phyloP scores from a whole-genome alignment of 371 early-diverging fungal species.

The Mortierella polycephala region DNA sequence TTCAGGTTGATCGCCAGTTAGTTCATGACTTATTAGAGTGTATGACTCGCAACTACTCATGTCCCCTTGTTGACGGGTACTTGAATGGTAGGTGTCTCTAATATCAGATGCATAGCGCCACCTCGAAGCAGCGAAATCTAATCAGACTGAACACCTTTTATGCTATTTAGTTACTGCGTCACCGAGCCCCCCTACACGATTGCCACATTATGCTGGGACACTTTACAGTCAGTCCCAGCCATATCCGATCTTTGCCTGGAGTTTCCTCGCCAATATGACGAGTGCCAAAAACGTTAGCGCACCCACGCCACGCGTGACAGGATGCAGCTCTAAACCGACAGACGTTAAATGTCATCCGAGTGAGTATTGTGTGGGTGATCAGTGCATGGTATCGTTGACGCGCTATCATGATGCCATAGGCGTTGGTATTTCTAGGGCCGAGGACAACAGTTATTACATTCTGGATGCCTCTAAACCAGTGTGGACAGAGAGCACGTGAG shows the following conservation, averaged over 20 bases:
- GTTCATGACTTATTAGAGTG: conserved; percentile 72
- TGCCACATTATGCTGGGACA: conserved; percentile 47
- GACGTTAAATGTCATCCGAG: conserved; percentile 46
- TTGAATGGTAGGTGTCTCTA: conserved; percentile 64
- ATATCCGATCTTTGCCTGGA: conserved; percentile 55
- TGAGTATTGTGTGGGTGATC: conserved; percentile 64
- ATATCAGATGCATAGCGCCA: not conserved
- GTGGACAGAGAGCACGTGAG: conserved; percentile 82
- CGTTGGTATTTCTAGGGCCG: conserved; percentile 72
- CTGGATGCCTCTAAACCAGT: conserved; percentile 70
- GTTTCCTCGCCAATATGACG: conserved; percentile 67
- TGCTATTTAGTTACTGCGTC: conserved; percentile 29
- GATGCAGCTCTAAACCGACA: conserved; percentile 19
- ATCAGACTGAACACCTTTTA: not conserved
- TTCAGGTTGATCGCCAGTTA: conserved; percentile 61
- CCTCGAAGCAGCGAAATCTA: not conserved
- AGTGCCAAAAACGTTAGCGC: conserved; percentile 44
- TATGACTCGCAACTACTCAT: conserved; percentile 73
- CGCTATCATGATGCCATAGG: conserved; percentile 81
- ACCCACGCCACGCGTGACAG: conserved; percentile 15
- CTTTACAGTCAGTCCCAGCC: conserved; percentile 53
- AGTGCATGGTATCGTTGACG: conserved; percentile 66
- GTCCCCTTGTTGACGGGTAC: conserved; percentile 67
- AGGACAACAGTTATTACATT: conserved; percentile 61
- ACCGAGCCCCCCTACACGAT: conserved; percentile 24